Percentiles rank a stretch among this genome's conserved stretches.
phyloP scores from a whole-genome alignment of 2,329 filamentous ascomycete species.

The Pleurostoma richardsiae region DNA sequence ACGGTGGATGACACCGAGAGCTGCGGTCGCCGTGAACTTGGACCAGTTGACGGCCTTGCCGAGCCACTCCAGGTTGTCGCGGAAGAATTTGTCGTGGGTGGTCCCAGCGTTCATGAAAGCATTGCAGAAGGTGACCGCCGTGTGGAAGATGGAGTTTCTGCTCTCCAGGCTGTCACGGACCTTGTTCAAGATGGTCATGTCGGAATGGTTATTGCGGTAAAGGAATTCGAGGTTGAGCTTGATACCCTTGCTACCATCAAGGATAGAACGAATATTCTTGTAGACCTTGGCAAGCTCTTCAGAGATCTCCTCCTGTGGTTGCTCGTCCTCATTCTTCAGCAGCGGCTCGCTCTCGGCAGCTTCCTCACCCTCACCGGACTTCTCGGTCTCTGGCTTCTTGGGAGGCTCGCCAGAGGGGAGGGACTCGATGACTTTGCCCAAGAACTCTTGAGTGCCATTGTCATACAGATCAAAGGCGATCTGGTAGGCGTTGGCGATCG shows the following conservation, averaged over 20 bases:
- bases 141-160: constrained; percentile 97
- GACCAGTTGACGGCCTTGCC: constrained; percentile 99
- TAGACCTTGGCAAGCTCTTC: constrained; percentile 53
- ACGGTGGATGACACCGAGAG: constrained; percentile 91
- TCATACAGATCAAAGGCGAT: constrained; percentile 98
- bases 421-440: constrained; percentile 81
- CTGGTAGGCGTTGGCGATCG: constrained; percentile 86
- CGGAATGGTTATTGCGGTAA: constrained; percentile 90
- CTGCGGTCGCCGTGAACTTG: constrained; percentile 96
- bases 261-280: constrained; percentile 60
- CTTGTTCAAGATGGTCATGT: constrained; percentile 90
- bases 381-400: constrained; percentile 35
- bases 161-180: constrained; percentile 89
- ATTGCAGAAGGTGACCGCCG: constrained; percentile 93
- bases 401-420: constrained; percentile 54
- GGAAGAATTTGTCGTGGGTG: constrained; percentile 97
- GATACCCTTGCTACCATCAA: constrained; percentile 90
- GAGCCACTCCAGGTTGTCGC: constrained; percentile 95
- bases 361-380: constrained; percentile 36
- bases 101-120: constrained; percentile 99
- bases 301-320: constrained; percentile 48
- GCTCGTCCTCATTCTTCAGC: constrained; percentile 42
- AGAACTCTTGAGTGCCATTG: constrained; percentile 95
- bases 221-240: constrained; percentile 94
- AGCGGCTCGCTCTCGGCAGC: constrained; percentile 43